Conservation (phyloP, 2,329 filamentous ascomycete genomes). For the Scortechinia acanthostroma region DNA sequence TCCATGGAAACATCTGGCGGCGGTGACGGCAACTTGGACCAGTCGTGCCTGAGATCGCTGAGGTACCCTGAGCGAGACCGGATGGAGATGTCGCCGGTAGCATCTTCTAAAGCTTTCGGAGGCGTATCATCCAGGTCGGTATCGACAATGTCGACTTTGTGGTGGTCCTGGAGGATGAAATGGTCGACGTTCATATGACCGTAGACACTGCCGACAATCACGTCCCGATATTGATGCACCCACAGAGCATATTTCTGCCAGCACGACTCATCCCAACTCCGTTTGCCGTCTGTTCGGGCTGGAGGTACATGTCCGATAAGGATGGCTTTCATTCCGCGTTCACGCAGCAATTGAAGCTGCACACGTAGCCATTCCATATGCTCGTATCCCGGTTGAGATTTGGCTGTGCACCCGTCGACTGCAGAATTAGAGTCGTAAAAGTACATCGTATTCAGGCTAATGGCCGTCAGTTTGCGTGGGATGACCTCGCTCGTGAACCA, state of each 20-base stretch:
- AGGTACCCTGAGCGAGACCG: slow-evolving; percentile 53
- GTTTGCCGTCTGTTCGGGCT: slow-evolving; percentile 56
- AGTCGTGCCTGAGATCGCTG: slow-evolving; percentile 47
- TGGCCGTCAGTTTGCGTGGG: slow-evolving; percentile 56
- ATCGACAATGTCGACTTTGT: slow-evolving; percentile 43
- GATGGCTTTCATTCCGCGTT: slow-evolving; percentile 65
- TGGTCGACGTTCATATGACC: slow-evolving; percentile 76
- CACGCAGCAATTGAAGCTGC: slow-evolving; percentile 59
- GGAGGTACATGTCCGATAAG: slow-evolving; percentile 68
- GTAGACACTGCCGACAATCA: slow-evolving; percentile 56
- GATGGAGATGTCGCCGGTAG: slow-evolving; percentile 36
- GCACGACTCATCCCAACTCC: slow-evolving; percentile 67
- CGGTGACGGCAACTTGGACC: slow-evolving; percentile 44
- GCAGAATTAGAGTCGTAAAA: slow-evolving; percentile 65
- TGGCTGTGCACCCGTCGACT: slow-evolving; percentile 60
- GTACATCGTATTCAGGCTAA: slow-evolving; percentile 69
- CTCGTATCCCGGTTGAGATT: slow-evolving; percentile 61
- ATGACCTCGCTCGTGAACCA: slow-evolving; percentile 70
- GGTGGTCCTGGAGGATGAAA: slow-evolving; percentile 66
- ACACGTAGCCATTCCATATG: slow-evolving; percentile 71
- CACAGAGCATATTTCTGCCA: slow-evolving; percentile 72
- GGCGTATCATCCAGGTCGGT: slow-evolving; percentile 14
- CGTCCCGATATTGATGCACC: slow-evolving; percentile 62
- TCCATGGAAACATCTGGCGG: background rate
- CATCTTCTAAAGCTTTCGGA: too few species aligned